phyloP scores from a whole-genome alignment of 805 yeast genomes.

The Ogataea sp. region DNA sequence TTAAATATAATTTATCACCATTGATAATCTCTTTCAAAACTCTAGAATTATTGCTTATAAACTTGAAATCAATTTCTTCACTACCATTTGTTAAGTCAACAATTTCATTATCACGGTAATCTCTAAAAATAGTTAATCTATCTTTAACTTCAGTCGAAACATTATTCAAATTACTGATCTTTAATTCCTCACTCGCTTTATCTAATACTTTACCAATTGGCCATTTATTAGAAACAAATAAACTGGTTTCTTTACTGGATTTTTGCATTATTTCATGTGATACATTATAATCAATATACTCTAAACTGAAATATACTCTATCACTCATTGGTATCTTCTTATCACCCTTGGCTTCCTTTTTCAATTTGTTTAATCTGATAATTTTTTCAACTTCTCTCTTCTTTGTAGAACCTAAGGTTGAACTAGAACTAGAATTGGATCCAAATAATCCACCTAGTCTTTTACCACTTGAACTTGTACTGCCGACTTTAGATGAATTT shows the following conservation, averaged over 20 bases:
- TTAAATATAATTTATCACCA: conserved; percentile 45
- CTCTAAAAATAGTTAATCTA: conserved; percentile 39
- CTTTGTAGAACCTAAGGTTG: background rate
- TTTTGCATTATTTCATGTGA: conserved; percentile 1
- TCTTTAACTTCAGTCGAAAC: conserved; percentile 30
- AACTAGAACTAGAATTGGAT: background rate
- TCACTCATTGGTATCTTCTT: conserved; percentile 32
- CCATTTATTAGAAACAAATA: conserved; percentile 49
- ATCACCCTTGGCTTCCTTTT: conserved; percentile 46
- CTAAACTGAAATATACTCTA: conserved; percentile 41
- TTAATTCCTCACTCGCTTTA: conserved; percentile 37
- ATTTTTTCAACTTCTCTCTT: conserved; percentile 14
- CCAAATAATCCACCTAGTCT: conserved; percentile 1
- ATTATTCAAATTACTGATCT: conserved; percentile 43
- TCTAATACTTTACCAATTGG: conserved; percentile 54
- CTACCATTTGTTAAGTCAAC: conserved; percentile 15
- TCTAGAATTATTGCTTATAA: conserved; percentile 29
- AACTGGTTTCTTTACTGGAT: conserved; percentile 20
- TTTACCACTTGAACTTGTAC: background rate
- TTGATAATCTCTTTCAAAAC: conserved; percentile 32
- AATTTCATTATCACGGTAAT: conserved; percentile 22
- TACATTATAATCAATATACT: conserved; percentile 28
- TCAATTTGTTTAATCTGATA: conserved; percentile 31
- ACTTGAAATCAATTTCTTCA: conserved; percentile 17
- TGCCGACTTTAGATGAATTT: no score